phyloP scores from a whole-genome alignment of 495 filamentous ascomycete genomes.

The Podospora australis region DNA sequence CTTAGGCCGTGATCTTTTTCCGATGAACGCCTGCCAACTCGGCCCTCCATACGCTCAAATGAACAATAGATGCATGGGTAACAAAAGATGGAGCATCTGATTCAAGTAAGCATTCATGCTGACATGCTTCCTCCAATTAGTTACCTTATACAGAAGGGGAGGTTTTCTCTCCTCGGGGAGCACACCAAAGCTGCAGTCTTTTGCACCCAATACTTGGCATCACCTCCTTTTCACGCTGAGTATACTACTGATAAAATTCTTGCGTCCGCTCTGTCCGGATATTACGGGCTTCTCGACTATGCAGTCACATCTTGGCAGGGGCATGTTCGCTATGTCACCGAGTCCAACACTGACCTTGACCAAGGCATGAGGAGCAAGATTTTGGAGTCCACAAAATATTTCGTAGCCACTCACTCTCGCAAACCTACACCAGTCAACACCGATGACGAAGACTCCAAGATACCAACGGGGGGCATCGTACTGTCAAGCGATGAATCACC shows the following conservation, averaged over 20 bases:
- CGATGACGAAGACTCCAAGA: not conserved
- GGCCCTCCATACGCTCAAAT: too few relatives aligned
- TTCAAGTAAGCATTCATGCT: too few relatives aligned
- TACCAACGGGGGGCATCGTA: not conserved
- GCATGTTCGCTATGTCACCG: not conserved
- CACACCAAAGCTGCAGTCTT: not conserved
- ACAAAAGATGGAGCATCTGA: too few relatives aligned
- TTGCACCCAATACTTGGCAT: not conserved
- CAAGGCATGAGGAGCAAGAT: not conserved
- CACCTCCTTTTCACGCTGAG: not conserved
- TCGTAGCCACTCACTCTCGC: not conserved
- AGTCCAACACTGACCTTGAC: not conserved
- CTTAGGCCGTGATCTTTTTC: too few relatives aligned
- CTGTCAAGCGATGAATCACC: not conserved
- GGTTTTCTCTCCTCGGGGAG: not conserved
- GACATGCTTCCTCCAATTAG: not conserved
- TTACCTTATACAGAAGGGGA: not conserved
- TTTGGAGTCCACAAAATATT: not conserved
- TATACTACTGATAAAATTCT: not conserved
- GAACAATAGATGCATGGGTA: too few relatives aligned
- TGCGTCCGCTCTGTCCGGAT: not conserved
- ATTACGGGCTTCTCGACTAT: constrained; percentile 2
- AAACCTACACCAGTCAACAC: not conserved
- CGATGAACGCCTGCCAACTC: too few relatives aligned
- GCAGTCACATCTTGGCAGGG: not conserved